phyloP scores from a whole-genome alignment of 371 early-diverging fungal genomes.

The Rhizopus arrhizus region DNA sequence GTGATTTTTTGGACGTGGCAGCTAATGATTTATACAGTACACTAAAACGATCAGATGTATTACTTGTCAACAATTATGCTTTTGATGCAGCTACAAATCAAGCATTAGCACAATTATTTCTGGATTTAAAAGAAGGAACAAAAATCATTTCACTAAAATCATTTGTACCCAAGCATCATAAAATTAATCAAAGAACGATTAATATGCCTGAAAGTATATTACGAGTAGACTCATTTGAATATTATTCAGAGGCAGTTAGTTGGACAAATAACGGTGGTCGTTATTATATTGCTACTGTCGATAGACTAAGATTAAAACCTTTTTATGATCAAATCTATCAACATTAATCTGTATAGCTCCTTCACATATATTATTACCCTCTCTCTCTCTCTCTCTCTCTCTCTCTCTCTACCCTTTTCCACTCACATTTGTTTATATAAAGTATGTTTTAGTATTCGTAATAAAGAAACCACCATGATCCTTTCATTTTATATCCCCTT shows the following conservation, averaged over 20 bases:
- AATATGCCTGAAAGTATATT: constrained; percentile 87
- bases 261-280: constrained; percentile 91
- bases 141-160: constrained; percentile 79
- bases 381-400: not conserved
- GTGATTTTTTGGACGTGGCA: constrained; percentile 70
- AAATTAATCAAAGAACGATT: constrained; percentile 75
- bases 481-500: too few relatives aligned
- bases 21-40: constrained; percentile 64
- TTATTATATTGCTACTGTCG: constrained; percentile 86
- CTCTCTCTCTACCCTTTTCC: not conserved
- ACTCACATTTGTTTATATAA: too few relatives aligned
- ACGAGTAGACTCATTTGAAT: constrained; percentile 71
- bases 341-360: not conserved
- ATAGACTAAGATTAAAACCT: constrained; percentile 65
- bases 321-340: constrained; percentile 49
- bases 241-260: constrained; percentile 83
- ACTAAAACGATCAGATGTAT: constrained; percentile 82
- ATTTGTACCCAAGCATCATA: constrained; percentile 81
- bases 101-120: constrained; percentile 75
- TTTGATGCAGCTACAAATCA: constrained; percentile 87
- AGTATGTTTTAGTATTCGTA: too few relatives aligned
- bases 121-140: constrained; percentile 92
- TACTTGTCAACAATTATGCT: constrained; percentile 94
- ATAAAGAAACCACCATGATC: too few relatives aligned
- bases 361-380: not conserved